Conservation (phyloP, 2,329 filamentous ascomycete species). For the Aschersonia sp. region DNA sequence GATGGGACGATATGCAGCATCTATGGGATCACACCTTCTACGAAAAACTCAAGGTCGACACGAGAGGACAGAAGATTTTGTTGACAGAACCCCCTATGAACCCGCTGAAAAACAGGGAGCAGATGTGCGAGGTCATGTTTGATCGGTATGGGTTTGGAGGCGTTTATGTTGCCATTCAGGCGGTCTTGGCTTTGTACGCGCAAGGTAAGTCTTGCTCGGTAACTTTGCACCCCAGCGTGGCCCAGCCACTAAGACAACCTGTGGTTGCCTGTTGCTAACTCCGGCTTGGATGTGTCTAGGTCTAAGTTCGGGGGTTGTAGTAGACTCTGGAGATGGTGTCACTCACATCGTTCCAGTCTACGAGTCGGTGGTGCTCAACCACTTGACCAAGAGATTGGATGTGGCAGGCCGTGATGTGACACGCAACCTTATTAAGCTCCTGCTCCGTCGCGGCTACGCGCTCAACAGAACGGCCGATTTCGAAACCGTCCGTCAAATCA, state of each 20-base stretch:
- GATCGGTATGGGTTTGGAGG: slow-evolving; percentile 92
- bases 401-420: slow-evolving; percentile 95
- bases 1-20: slow-evolving; percentile 99
- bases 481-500: slow-evolving; percentile 97
- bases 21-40: slow-evolving; percentile 98
- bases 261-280: neutral
- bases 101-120: slow-evolving; percentile 87
- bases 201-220: slow-evolving; percentile 48
- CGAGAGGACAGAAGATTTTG: slow-evolving; percentile 87
- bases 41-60: slow-evolving; percentile 91
- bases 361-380: slow-evolving; percentile 94
- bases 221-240: no score
- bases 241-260: no score
- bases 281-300: slow-evolving; percentile 27
- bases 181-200: slow-evolving; percentile 87
- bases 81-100: slow-evolving; percentile 97
- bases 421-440: slow-evolving; percentile 90
- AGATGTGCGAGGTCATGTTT: slow-evolving; percentile 99
- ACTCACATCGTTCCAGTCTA: slow-evolving; percentile 98
- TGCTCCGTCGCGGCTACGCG: slow-evolving; percentile 86
- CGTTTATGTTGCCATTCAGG: slow-evolving; percentile 96
- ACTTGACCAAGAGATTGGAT: slow-evolving; percentile 84
- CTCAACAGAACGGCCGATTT: slow-evolving; percentile 98
- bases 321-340: slow-evolving; percentile 95
- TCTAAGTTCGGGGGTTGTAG: slow-evolving; percentile 87